Evolutionary conservation across 179 eudicot species (phyloP), one percentile per base, ranked within the genome.

Genomic region (Pouteria campechiana): DNA sequence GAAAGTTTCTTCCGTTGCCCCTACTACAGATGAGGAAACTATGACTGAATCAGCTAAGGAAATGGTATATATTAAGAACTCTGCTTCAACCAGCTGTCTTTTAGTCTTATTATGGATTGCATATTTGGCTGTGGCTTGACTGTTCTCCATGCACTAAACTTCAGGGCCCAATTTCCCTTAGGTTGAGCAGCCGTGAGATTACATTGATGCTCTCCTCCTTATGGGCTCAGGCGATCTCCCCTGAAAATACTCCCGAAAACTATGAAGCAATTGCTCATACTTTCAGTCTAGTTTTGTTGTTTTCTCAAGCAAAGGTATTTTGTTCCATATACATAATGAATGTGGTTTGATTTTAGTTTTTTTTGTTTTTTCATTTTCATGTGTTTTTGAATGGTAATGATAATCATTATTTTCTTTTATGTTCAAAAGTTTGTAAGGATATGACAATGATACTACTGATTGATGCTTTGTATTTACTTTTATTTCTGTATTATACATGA

Each of bases 181-280:
- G 82, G 68, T 67, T 92, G 58, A 92, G 94, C 44, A 83, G 79
- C 69, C 74, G 76, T 50, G 96, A 92, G 67, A 92, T 92, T 44
- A 67, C 63, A 48, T 77, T 87, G 30, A 79, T 92, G 38, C 82
- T 92, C 41, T 83, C 99, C 14, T 92, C 99, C 37, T 67, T 92
- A 33, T 92, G 96, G 96, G 76, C 68, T 15, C 96, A 92, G 63
- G 74, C 93, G 32, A 72, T 88, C 48, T 88, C 89, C 21, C 72
- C 95, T 20, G 79, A 55, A 61, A 92, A 88, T 70, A 42, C 55
- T 46, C 99, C 99, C 31, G 76, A 74, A 68, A 86, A 88, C 45
- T 92, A 64, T 63, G 99, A 83, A 70, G 99, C 96, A 45, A 83
- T 92, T 50, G 83, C 99, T 50, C 99, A 92, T 67, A 83, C 99